Conservation (phyloP, 768 basidiomycete genomes). For the Hebeloma cylindrosporum region DNA sequence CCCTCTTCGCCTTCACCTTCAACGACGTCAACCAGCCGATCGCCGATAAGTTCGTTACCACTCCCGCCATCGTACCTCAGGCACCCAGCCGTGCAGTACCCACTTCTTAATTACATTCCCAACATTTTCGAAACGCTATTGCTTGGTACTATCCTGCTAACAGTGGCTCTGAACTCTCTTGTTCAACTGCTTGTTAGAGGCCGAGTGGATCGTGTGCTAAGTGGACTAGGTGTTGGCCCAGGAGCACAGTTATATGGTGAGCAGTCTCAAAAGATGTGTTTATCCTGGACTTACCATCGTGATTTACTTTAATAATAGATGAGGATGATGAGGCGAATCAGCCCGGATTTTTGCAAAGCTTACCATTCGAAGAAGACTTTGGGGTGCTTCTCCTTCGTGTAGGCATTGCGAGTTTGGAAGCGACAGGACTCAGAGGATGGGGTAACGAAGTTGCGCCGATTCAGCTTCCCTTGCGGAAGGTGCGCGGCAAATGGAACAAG, state of each 20-base stretch:
- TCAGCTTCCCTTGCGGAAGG: slow-evolving; percentile 23
- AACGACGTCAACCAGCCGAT: slow-evolving; percentile 12
- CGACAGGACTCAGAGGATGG: slow-evolving; percentile 67
- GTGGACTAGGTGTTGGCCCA: slow-evolving; percentile 44
- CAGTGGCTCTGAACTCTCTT: slow-evolving; percentile 58
- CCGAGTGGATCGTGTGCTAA: slow-evolving; percentile 55
- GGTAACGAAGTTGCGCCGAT: slow-evolving; percentile 72
- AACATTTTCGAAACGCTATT: slow-evolving; percentile 70
- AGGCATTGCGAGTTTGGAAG: slow-evolving; percentile 74
- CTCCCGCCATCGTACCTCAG: slow-evolving; percentile 4
- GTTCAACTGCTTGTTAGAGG: slow-evolving; percentile 69
- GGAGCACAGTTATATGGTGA: slow-evolving; percentile 29
- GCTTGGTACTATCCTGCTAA: slow-evolving; percentile 54
- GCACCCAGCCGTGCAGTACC: slow-evolving; percentile 40
- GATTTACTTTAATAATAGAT: slow-evolving; percentile 9
- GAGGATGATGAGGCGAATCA: slow-evolving; percentile 18
- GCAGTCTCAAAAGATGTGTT: not conserved
- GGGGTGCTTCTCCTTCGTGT: slow-evolving; percentile 67
- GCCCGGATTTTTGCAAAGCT: slow-evolving; percentile 27
- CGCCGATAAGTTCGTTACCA: not conserved
- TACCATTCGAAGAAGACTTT: slow-evolving; percentile 72
- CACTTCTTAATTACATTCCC: slow-evolving; percentile 72
- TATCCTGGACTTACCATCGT: not conserved
- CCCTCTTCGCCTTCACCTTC: slow-evolving; percentile 17
- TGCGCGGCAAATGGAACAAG: slow-evolving; percentile 1